Evolutionary conservation across 208 protist species (phyloP).

Genomic region (Leishmania arabica): DNA sequence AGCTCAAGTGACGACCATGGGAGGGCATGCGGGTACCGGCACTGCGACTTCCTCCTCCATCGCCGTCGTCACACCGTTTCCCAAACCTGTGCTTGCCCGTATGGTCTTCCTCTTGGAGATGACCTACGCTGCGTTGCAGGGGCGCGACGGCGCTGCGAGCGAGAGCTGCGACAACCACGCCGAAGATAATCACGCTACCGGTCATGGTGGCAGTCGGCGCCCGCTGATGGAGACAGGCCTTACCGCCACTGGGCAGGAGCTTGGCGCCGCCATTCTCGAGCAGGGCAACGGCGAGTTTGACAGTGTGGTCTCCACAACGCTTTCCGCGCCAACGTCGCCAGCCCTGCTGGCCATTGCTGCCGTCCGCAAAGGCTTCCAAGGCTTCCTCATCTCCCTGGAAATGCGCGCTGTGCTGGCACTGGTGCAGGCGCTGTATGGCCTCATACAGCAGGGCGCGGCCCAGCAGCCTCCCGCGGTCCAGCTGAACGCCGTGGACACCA

Average conservation of each 20-base stretch:
- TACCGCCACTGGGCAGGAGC: slow-evolving; percentile 23
- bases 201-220: background rate
- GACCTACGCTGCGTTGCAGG: slow-evolving; percentile 36
- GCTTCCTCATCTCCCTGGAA: slow-evolving; percentile 54
- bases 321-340: slow-evolving; percentile 27
- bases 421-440: slow-evolving; percentile 51
- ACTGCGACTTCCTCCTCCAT: background rate
- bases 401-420: slow-evolving; percentile 55
- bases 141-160: background rate
- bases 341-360: slow-evolving; percentile 34
- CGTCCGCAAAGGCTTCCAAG: slow-evolving; percentile 51
- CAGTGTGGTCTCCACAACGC: slow-evolving; percentile 20
- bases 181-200: background rate
- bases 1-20: background rate
- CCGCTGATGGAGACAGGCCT: slow-evolving; percentile 32
- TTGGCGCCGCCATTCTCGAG: slow-evolving; percentile 16
- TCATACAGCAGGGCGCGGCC: slow-evolving; percentile 25
- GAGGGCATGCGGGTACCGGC: background rate
- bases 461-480: slow-evolving; percentile 17
- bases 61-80: slow-evolving; percentile 25
- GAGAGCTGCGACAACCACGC: slow-evolving; percentile 3
- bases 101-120: slow-evolving; percentile 46
- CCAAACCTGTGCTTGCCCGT: slow-evolving; percentile 25
- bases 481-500: slow-evolving; percentile 54
- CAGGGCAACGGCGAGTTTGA: slow-evolving; percentile 31